Evolutionary conservation across 176 grass and related monocot species (phyloP), one percentile per base, ranked within the genome.

Genomic region (Otatea glauca): DNA sequence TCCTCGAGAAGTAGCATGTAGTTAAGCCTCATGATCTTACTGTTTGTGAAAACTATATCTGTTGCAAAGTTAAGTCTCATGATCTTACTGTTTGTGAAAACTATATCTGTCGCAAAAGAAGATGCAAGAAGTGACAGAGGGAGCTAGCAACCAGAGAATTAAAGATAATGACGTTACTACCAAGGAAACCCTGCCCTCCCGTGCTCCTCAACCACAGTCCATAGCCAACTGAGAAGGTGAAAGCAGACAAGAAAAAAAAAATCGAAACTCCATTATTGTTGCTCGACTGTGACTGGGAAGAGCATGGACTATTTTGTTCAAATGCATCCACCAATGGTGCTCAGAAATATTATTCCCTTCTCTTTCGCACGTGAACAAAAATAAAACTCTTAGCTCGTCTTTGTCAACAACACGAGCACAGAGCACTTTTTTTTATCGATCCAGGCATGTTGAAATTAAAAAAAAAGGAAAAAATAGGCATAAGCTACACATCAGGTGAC

Each of bases 331-430:
- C 67, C 24, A 21, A 78, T 77, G 65, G 5, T 17, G 77, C 58
- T 49, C 27, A 9, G 5, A 68, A 48, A 82, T 82, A 69, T 41
- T 49, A 47, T 77, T 55, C 65, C 34, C 3, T 43, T 44, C 27
- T n/a, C 11, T 23, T 75, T 44, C 6, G 38, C 68, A 84, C 80
- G 66, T 88, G 87, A 78, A 88, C 38, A 18, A 79, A 79, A 88
- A 48, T 6, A 75, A 79, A n/a, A n/a, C n/a, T n/a, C n/a, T n/a
- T 35, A 17, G 43, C 73, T 43, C 6, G 18, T 72, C n/a, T n/a
- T n/a, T n/a, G n/a, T n/a, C n/a, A n/a, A n/a, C n/a, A n/a, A n/a
- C n/a, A n/a, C n/a, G 37, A 39, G 70, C 2, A 41, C 1, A 81
- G 21, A 18, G 0, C 12, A 75, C 2, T 20, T 16, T n/a, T 16